These are phyloP conservation scores for Didymella sp. DNA, from an alignment of 2,329 filamentous ascomycete genomes.

Conservation along the genomic window DNA sequence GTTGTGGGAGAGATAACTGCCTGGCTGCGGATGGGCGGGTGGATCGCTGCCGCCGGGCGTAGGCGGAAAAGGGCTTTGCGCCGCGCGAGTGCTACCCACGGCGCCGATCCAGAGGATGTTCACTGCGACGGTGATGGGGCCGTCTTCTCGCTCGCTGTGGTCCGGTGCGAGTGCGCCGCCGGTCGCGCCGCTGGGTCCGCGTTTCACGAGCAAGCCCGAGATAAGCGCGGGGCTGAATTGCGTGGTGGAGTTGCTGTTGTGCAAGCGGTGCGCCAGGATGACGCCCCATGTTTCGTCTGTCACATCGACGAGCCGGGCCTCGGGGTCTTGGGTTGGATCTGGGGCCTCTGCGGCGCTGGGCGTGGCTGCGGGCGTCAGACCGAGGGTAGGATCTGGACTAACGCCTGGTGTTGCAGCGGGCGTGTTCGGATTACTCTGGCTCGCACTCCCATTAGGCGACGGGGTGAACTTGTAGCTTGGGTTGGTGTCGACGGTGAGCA, in stretches of 20 bases:
- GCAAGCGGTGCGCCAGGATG: constrained; percentile 67
- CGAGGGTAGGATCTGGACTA: constrained; percentile 45
- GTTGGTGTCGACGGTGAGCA: constrained; percentile 70
- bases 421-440: constrained; percentile 24
- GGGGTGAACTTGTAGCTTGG: constrained; percentile 70
- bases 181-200: constrained; percentile 35
- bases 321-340: constrained; percentile 60
- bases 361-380: constrained; percentile 70
- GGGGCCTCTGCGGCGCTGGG: constrained; percentile 59
- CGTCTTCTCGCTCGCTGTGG: constrained; percentile 14
- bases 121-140: constrained; percentile 49
- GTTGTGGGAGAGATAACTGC: constrained; percentile 5
- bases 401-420: constrained; percentile 38
- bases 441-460: constrained; percentile 35
- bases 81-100: constrained; percentile 46
- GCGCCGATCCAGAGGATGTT: constrained; percentile 57
- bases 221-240: constrained; percentile 50
- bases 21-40: background rate
- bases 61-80: constrained; percentile 41
- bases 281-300: constrained; percentile 80
- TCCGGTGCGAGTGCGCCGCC: background rate
- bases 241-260: constrained; percentile 46
- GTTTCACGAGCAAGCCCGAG: constrained; percentile 54
- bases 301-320: constrained; percentile 73
- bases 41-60: constrained; percentile 35